Evolutionary conservation across 345 rosid species (phyloP).

Genomic region (Nephelium lappaceum): DNA sequence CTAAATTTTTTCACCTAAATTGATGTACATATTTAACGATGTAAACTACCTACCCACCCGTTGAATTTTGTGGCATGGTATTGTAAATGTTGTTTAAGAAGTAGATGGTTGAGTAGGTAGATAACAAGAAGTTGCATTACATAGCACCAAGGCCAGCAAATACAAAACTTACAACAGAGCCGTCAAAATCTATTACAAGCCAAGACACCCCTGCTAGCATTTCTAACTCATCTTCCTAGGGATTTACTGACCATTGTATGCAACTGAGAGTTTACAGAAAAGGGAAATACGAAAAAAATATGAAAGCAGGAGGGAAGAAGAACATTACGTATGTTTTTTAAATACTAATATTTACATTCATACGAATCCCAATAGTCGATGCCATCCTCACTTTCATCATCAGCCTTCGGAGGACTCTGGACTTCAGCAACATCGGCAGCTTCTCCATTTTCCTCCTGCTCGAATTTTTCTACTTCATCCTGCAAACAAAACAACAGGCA

Average conservation of each 20-base stretch:
- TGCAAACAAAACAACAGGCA: constrained; percentile 25
- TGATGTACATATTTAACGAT: neutral
- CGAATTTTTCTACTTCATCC: constrained; percentile 41
- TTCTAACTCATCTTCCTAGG: neutral
- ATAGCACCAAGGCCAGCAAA: neutral
- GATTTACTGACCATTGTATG: neutral
- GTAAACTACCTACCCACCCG: constrained; percentile 3
- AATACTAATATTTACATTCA: constrained; percentile 23
- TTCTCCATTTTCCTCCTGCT: constrained; percentile 27
- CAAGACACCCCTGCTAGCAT: neutral
- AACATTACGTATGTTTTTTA: neutral
- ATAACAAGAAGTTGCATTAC: neutral
- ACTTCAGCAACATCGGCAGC: constrained; percentile 32
- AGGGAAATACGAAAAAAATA: neutral
- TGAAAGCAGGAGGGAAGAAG: neutral
- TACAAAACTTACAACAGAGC: neutral
- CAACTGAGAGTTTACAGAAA: neutral
- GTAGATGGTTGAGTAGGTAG: neutral
- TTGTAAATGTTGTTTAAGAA: neutral
- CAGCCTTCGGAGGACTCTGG: constrained; percentile 29
- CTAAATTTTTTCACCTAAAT: neutral
- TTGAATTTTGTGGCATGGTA: neutral
- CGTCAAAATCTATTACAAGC: neutral
- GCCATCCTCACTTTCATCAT: constrained; percentile 27
- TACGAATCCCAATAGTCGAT: constrained; percentile 37